A percentile compares a stretch with the other conserved stretches of the same genome.
Evolutionary conservation across 495 filamentous ascomycete genomes (phyloP).

Genomic region (Podospora pseudopauciseta): DNA sequence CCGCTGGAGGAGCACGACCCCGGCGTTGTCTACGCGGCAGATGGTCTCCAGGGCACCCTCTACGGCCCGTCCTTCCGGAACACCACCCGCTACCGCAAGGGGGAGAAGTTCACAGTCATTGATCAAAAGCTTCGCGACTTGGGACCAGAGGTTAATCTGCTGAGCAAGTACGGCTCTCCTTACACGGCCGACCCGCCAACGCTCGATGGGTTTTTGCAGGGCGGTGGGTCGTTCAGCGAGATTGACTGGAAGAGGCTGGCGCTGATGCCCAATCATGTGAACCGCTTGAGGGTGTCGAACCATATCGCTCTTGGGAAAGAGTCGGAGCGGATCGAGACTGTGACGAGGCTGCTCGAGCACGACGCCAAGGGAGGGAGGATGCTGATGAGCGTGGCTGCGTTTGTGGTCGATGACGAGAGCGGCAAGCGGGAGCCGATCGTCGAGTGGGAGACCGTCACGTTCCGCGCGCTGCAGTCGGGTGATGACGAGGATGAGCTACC

Average conservation of each 20-base stretch:
- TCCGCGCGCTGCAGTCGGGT: background rate
- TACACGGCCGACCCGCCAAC: background rate
- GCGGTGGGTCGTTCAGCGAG: background rate
- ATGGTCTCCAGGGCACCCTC: background rate
- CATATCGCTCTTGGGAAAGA: background rate
- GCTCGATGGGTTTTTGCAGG: background rate
- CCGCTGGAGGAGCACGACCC: background rate
- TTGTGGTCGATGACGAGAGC: background rate
- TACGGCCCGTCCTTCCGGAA: background rate
- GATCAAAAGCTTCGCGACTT: slow-evolving; percentile 1
- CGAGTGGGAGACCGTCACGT: background rate
- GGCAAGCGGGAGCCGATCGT: background rate
- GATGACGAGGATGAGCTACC: background rate
- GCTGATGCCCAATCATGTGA: background rate
- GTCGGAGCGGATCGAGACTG: background rate
- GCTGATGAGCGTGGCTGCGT: slow-evolving; percentile 2
- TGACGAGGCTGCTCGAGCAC: background rate
- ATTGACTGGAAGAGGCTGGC: background rate
- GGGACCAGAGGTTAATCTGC: background rate
- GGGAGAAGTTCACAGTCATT: background rate
- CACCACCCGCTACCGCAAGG: background rate
- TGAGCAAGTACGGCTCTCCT: background rate
- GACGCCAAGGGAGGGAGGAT: slow-evolving; percentile 4
- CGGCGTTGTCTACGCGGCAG: background rate
- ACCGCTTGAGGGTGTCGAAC: background rate